phyloP scores from a whole-genome alignment of 2,329 filamentous ascomycete species.

The Calycina marina region DNA sequence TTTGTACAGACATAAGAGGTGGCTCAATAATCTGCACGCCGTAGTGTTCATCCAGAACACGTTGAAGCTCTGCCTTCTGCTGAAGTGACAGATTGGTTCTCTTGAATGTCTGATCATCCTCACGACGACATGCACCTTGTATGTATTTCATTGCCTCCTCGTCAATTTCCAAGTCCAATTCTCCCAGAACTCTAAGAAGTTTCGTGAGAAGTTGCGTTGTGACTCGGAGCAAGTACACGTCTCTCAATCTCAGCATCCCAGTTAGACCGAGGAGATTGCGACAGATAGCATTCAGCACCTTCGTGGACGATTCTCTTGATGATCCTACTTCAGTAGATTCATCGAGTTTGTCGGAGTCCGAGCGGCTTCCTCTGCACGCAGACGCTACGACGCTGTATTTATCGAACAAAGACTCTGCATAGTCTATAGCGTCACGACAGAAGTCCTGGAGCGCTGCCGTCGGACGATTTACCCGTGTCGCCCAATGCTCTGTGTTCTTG shows the following conservation, averaged over 20 bases:
- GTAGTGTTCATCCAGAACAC: conserved; percentile 44
- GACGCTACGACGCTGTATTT: conserved; percentile 68
- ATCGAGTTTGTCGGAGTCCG: conserved; percentile 17
- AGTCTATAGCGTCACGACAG: conserved; percentile 87
- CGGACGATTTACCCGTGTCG: conserved; percentile 38
- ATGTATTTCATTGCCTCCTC: conserved; percentile 44
- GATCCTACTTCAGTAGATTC: conserved; percentile 17
- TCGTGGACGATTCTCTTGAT: conserved; percentile 28
- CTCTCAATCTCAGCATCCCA: conserved; percentile 81
- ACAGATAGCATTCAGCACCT: conserved; percentile 50
- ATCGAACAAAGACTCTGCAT: conserved; percentile 72
- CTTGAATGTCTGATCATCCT: conserved; percentile 38
- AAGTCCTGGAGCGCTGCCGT: conserved; percentile 68
- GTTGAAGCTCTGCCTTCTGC: conserved; percentile 71
- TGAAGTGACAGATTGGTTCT: conserved; percentile 68
- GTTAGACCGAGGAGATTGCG: conserved; percentile 54
- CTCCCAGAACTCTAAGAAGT: conserved; percentile 66
- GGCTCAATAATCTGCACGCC: conserved; percentile 36
- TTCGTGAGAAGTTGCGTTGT: conserved; percentile 74
- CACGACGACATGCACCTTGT: conserved; percentile 46
- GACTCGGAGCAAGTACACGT: conserved; percentile 70
- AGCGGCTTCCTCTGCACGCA: conserved; percentile 26
- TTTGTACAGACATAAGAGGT: conserved; percentile 32
- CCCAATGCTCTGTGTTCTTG: conserved; percentile 72
- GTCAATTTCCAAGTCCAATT: conserved; percentile 59